Conservation (phyloP, 345 rosid species). For the Citrus australasica region DNA sequence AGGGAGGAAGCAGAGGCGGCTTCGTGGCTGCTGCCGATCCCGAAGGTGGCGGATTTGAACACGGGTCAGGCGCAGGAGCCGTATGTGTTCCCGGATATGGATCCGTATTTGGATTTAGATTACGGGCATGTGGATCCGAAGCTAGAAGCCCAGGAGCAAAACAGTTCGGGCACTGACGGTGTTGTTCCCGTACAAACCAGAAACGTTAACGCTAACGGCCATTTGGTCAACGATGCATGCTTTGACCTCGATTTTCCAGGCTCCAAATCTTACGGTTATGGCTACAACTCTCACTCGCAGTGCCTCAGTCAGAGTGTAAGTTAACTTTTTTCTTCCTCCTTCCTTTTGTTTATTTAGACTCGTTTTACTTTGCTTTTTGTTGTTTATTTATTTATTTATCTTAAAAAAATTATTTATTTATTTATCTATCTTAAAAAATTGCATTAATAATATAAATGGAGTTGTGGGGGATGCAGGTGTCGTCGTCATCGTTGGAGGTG, state of each 20-base stretch:
- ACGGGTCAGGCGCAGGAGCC: slow-evolving; percentile 67
- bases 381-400: background rate
- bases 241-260: slow-evolving; percentile 59
- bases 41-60: slow-evolving; percentile 44
- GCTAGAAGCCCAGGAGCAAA: slow-evolving; percentile 63
- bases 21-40: slow-evolving; percentile 76
- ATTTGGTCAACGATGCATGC: slow-evolving; percentile 44
- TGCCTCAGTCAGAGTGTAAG: slow-evolving; percentile 76
- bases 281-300: slow-evolving; percentile 30
- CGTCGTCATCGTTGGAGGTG: slow-evolving; percentile 84
- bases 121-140: slow-evolving; percentile 59
- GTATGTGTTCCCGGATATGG: slow-evolving; percentile 63
- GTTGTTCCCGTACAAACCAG: slow-evolving; percentile 75
- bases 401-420: background rate
- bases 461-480: slow-evolving; percentile 41
- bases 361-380: too few relatives aligned
- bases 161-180: slow-evolving; percentile 78
- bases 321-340: background rate
- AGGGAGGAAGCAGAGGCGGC: slow-evolving; percentile 87
- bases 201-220: slow-evolving; percentile 27
- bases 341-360: too few relatives aligned
- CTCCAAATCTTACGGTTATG: slow-evolving; percentile 42
- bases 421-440: background rate
- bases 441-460: background rate
- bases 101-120: slow-evolving; percentile 78